A percentile compares a stretch with the other conserved stretches of the same genome.
Evolutionary conservation across 208 protist genomes (phyloP).

Genomic region (Wallacemonas rigidus): DNA sequence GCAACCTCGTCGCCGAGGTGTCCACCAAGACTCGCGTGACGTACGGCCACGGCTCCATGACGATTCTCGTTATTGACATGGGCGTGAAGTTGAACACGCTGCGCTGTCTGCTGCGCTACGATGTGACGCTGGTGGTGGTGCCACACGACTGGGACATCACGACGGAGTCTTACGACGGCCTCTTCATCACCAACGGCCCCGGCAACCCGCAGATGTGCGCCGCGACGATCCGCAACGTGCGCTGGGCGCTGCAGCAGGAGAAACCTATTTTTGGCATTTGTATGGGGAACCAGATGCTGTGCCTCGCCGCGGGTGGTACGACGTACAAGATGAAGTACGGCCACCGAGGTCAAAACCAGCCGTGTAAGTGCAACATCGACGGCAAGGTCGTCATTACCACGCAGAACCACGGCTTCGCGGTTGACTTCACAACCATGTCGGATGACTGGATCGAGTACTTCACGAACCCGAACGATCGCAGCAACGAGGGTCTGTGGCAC

Average conservation of each 20-base stretch:
- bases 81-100: conserved; percentile 96
- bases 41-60: conserved; percentile 88
- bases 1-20: conserved; percentile 96
- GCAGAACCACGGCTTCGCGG: conserved; percentile 99
- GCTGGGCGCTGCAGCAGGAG: conserved; percentile 80
- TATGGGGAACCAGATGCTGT: conserved; percentile 98
- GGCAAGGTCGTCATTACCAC: conserved; percentile 95
- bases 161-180: conserved; percentile 94
- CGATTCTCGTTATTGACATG: conserved; percentile 94
- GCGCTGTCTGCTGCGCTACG: conserved; percentile 90
- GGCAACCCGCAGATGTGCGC: conserved; percentile 91
- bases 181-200: conserved; percentile 97
- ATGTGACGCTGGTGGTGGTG: conserved; percentile 84
- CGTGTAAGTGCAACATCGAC: conserved; percentile 88
- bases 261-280: conserved; percentile 99
- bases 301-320: conserved; percentile 89
- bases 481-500: conserved; percentile 97
- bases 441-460: conserved; percentile 96
- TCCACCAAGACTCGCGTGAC: conserved; percentile 77
- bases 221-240: conserved; percentile 94
- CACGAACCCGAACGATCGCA: conserved; percentile 97
- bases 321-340: conserved; percentile 99
- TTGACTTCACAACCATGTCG: conserved; percentile 94
- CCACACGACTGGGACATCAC: conserved; percentile 96
- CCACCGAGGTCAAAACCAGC: conserved; percentile 99